Evolutionary conservation across 768 basidiomycete species (phyloP).

Genomic region (Lactarius tabidus): DNA sequence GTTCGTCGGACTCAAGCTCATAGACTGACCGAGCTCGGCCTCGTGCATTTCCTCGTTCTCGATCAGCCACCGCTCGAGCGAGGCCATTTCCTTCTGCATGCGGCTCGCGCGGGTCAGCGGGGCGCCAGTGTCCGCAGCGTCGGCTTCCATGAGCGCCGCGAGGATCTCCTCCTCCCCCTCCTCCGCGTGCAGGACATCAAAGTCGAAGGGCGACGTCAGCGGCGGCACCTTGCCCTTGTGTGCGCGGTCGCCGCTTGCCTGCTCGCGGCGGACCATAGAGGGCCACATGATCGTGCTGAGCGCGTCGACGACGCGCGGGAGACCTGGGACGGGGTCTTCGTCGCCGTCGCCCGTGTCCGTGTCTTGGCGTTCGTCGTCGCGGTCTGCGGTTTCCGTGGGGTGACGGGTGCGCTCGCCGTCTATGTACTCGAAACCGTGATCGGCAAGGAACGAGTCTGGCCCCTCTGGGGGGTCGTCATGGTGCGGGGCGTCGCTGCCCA

Average conservation of each 20-base stretch:
- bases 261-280: conserved; percentile 50
- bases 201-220: conserved; percentile 30
- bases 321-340: conserved; percentile 34
- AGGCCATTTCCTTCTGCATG: conserved; percentile 51
- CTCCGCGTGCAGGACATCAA: conserved; percentile 23
- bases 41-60: conserved; percentile 40
- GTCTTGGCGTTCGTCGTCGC: neutral
- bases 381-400: neutral
- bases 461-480: conserved; percentile 36
- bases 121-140: conserved; percentile 27
- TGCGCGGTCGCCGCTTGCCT: conserved; percentile 28
- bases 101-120: conserved; percentile 25
- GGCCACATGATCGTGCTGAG: conserved; percentile 90
- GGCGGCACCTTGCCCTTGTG: conserved; percentile 30
- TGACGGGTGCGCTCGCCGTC: conserved; percentile 42
- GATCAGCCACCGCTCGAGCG: conserved; percentile 60
- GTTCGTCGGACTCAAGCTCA: neutral
- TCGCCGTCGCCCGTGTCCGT: neutral
- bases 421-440: conserved; percentile 74
- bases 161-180: conserved; percentile 39
- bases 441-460: conserved; percentile 62
- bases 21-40: conserved; percentile 18
- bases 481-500: conserved; percentile 34
- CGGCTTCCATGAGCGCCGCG: conserved; percentile 31
- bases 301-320: conserved; percentile 71